These are phyloP conservation scores for Adiantum capillusveneris DNA, from an alignment of 75 land plant species.

Conservation along the genomic window DNA sequence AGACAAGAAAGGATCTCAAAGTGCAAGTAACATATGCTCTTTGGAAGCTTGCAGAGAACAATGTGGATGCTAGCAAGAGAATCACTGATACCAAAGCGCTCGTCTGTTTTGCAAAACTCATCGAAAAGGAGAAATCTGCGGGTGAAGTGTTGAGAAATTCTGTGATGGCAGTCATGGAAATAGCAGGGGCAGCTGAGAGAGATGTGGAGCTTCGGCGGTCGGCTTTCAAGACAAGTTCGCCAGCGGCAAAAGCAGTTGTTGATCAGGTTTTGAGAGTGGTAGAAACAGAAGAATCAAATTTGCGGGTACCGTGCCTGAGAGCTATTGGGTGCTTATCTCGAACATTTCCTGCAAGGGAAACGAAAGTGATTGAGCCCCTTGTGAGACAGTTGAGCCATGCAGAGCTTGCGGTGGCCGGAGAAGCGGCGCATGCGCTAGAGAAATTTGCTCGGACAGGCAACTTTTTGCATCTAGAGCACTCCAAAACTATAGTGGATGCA, in stretches of 20 bases:
- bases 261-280: slow-evolving; percentile 55
- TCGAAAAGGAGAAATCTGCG: slow-evolving; percentile 41
- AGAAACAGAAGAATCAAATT: slow-evolving; percentile 13
- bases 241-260: slow-evolving; percentile 69
- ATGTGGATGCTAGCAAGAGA: slow-evolving; percentile 41
- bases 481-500: slow-evolving; percentile 58
- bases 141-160: slow-evolving; percentile 63
- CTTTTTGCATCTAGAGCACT: slow-evolving; percentile 50
- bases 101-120: slow-evolving; percentile 61
- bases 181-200: slow-evolving; percentile 55
- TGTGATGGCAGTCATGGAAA: slow-evolving; percentile 71
- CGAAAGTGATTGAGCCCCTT: slow-evolving; percentile 38
- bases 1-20: slow-evolving; percentile 43
- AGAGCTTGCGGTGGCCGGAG: slow-evolving; percentile 43
- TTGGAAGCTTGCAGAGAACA: slow-evolving; percentile 62
- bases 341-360: slow-evolving; percentile 68
- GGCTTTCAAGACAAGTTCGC: slow-evolving; percentile 77
- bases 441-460: slow-evolving; percentile 63
- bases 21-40: slow-evolving; percentile 38
- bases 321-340: slow-evolving; percentile 69
- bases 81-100: slow-evolving; percentile 73
- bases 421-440: slow-evolving; percentile 52
- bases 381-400: slow-evolving; percentile 35
- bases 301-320: slow-evolving; percentile 49
- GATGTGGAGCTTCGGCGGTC: slow-evolving; percentile 58